Conservation (phyloP, 129 eudicot species). For the Flaveria brownii region DNA sequence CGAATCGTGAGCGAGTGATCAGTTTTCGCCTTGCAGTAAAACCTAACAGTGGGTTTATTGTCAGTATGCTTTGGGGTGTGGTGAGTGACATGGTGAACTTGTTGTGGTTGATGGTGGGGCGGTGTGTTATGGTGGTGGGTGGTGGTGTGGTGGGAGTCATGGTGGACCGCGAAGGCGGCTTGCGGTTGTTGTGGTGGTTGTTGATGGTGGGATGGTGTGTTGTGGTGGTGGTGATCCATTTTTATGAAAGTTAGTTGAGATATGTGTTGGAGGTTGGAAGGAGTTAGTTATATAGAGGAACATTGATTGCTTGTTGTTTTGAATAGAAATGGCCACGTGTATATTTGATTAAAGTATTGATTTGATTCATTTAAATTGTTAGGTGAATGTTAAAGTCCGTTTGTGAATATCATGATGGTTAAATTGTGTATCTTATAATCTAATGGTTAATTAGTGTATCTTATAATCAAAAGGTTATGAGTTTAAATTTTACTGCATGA, state of each 20-base stretch:
- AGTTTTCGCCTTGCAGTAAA: constrained; percentile 54
- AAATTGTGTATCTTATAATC: too few relatives aligned
- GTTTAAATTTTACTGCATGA: too few relatives aligned
- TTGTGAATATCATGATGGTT: too few relatives aligned
- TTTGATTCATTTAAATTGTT: too few relatives aligned
- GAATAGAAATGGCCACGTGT: neutral
- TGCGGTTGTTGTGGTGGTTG: constrained; percentile 20
- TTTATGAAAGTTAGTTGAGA: neutral
- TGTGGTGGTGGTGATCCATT: constrained; percentile 28
- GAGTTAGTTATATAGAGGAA: neutral
- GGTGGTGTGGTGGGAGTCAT: constrained; percentile 20
- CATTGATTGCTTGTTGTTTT: neutral
- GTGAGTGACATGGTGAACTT: neutral
- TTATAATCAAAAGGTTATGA: too few relatives aligned
- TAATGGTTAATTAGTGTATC: too few relatives aligned
- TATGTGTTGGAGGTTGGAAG: constrained; percentile 6
- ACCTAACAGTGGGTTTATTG: constrained; percentile 49
- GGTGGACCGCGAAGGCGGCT: constrained; percentile 20
- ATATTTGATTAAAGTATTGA: too few relatives aligned
- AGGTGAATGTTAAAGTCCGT: too few relatives aligned
- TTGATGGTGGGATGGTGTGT: constrained; percentile 14
- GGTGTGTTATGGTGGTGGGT: neutral
- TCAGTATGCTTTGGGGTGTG: constrained; percentile 22
- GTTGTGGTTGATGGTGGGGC: too few relatives aligned
- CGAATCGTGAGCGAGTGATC: constrained; percentile 57